Percentiles rank a stretch among this genome's conserved stretches.
Conservation (phyloP, 495 filamentous ascomycete genomes). For the Saxophila tyrrhenica region DNA sequence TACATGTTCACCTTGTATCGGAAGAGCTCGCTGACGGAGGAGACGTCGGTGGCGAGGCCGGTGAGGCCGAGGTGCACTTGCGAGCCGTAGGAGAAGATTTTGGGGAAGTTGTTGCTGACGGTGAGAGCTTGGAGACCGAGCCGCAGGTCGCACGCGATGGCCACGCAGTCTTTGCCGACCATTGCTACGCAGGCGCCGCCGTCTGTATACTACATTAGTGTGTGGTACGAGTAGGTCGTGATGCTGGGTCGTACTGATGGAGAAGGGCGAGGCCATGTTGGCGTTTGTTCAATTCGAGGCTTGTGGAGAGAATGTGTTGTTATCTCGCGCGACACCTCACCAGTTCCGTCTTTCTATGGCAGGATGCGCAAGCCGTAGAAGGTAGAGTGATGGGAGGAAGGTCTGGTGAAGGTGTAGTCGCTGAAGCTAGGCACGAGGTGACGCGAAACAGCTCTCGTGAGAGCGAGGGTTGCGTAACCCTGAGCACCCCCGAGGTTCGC, state of each 20-base stretch:
- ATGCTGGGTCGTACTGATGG: slow-evolving; percentile 57
- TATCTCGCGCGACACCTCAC: too few species aligned
- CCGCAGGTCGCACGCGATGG: slow-evolving; percentile 97
- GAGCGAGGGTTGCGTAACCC: too few species aligned
- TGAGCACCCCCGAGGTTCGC: neutral
- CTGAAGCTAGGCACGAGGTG: slow-evolving; percentile 3
- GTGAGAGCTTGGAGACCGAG: slow-evolving; percentile 94
- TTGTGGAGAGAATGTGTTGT: neutral
- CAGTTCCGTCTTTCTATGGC: too few species aligned
- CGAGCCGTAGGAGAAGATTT: slow-evolving; percentile 90
- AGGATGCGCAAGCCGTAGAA: neutral
- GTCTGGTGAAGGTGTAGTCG: neutral
- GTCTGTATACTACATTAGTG: slow-evolving; percentile 42
- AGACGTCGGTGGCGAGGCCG: slow-evolving; percentile 89
- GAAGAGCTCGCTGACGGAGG: slow-evolving; percentile 91
- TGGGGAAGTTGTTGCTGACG: slow-evolving; percentile 98
- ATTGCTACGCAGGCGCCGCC: slow-evolving; percentile 94
- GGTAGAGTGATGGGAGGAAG: neutral
- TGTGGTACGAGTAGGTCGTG: neutral
- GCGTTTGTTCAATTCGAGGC: neutral
- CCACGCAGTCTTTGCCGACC: slow-evolving; percentile 98
- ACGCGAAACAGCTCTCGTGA: too few species aligned
- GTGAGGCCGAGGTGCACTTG: slow-evolving; percentile 95
- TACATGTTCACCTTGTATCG: slow-evolving; percentile 99
- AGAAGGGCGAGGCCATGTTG: slow-evolving; percentile 47